Percentiles rank a stretch among this genome's conserved stretches.
Conservation (phyloP, 805 yeast species). For the Kuraishia floccosa region DNA sequence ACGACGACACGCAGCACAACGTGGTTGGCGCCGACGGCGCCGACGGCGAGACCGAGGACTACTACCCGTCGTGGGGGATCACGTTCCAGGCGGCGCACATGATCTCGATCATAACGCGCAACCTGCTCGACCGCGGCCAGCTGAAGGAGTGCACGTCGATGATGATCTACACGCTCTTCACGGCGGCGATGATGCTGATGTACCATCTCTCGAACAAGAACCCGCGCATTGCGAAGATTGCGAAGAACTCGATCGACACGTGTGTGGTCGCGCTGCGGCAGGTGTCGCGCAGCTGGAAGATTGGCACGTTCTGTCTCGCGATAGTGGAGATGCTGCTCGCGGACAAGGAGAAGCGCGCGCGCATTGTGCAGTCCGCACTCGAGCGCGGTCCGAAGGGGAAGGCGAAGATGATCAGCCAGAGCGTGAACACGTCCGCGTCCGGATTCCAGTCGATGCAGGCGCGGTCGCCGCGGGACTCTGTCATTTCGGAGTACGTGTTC, state of each 20-base stretch:
- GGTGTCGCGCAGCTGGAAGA: constrained; percentile 40
- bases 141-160: constrained; percentile 44
- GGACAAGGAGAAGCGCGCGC: constrained; percentile 15
- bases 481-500: neutral
- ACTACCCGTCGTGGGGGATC: constrained; percentile 68
- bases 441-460: constrained; percentile 20
- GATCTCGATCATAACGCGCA: constrained; percentile 52
- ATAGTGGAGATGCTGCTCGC: constrained; percentile 31
- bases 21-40: constrained; percentile 6
- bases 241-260: constrained; percentile 12
- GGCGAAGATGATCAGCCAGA: neutral
- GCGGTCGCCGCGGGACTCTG: constrained; percentile 17
- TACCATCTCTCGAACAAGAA: constrained; percentile 36
- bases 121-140: constrained; percentile 35
- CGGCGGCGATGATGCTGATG: constrained; percentile 53
- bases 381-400: neutral
- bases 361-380: constrained; percentile 7
- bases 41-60: constrained; percentile 29
- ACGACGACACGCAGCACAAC: neutral
- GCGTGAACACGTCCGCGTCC: constrained; percentile 3
- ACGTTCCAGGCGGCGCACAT: constrained; percentile 75
- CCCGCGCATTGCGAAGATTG: constrained; percentile 24
- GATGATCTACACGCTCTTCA: constrained; percentile 45
- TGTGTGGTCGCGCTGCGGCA: constrained; percentile 20
- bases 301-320: constrained; percentile 37